Percentiles rank a stretch among this genome's conserved stretches.
Evolutionary conservation across 306 rosid genomes (phyloP).

Genomic region (Rosa persica): DNA sequence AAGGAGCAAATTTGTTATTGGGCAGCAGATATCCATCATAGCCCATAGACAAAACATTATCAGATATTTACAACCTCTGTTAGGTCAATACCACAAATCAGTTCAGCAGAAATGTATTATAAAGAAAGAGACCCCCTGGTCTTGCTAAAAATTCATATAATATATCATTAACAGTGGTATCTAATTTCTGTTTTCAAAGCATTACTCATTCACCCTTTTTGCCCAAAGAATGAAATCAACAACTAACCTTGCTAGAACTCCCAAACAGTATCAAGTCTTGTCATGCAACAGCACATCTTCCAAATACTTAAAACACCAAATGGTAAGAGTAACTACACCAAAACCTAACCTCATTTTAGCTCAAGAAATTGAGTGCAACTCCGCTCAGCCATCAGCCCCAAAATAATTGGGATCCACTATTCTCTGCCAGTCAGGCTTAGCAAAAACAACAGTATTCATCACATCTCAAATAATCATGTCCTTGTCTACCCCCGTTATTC

Average conservation of each 20-base stretch:
- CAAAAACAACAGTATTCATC: not conserved
- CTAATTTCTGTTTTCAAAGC: not conserved
- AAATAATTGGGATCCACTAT: not conserved
- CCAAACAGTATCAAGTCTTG: not conserved
- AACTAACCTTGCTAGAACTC: not conserved
- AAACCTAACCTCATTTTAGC: not conserved
- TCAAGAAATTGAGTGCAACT: not conserved
- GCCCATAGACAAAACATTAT: no score
- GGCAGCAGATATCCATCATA: not conserved
- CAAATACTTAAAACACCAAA: not conserved
- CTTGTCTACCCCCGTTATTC: not conserved
- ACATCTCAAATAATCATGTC: not conserved
- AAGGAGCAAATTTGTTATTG: not conserved
- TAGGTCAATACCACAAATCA: not conserved
- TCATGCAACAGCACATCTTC: not conserved
- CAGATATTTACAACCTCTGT: not conserved
- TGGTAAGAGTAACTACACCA: not conserved
- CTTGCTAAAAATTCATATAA: not conserved
- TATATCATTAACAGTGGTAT: not conserved
- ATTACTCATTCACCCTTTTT: not conserved
- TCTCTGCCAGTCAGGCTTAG: not conserved
- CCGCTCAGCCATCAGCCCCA: not conserved
- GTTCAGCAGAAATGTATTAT: not conserved
- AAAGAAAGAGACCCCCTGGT: not conserved
- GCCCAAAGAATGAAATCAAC: not conserved